phyloP scores from a whole-genome alignment of 2,329 filamentous ascomycete genomes.

The Botryosphaeria agaves region DNA sequence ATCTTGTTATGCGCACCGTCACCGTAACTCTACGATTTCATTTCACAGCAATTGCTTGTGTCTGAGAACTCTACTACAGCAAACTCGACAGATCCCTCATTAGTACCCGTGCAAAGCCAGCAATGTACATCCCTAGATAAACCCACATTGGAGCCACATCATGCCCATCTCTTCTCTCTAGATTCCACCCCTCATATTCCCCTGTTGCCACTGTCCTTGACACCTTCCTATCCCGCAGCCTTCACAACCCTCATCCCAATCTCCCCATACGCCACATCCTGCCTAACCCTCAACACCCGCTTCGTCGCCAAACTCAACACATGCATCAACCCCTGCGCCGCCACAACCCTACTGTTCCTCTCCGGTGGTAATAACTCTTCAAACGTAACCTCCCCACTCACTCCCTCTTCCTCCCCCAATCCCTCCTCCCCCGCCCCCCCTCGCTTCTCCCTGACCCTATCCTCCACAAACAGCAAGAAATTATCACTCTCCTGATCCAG shows the following conservation, averaged over 20 bases:
- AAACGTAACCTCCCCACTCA: conserved; percentile 38
- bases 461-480: conserved; percentile 42
- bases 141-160: no score
- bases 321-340: conserved; percentile 61
- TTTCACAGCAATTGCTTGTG: no score
- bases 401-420: conserved; percentile 11
- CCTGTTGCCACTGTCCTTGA: no score
- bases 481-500: conserved; percentile 43
- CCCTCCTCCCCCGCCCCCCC: conserved; percentile 4
- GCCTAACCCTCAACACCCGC: conserved; percentile 35
- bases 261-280: conserved; percentile 29
- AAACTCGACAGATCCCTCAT: no score
- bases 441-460: conserved; percentile 23
- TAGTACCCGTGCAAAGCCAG: no score
- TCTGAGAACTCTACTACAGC: no score
- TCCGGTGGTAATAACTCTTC: conserved; percentile 47
- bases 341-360: conserved; percentile 39
- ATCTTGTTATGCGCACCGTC: no score
- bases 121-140: no score
- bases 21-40: no score
- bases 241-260: conserved; percentile 11
- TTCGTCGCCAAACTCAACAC: conserved; percentile 45
- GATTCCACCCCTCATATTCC: no score
- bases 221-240: neutral
- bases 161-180: no score